phyloP scores from a whole-genome alignment of 768 basidiomycete genomes.

The Pleurotus tuoliensis region DNA sequence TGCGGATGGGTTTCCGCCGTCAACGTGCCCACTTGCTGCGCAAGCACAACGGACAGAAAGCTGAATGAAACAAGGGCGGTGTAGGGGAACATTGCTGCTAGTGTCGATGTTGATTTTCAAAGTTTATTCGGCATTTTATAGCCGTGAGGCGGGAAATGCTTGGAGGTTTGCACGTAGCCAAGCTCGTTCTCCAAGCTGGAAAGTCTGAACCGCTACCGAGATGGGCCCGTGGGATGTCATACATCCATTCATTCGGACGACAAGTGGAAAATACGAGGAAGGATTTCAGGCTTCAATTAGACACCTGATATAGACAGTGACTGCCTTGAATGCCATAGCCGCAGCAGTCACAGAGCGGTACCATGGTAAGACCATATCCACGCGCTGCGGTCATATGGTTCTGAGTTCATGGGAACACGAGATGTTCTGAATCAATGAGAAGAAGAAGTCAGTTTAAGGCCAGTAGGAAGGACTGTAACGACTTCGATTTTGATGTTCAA shows the following conservation, averaged over 20 bases:
- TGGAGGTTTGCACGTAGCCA: neutral
- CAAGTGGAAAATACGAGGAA: constrained; percentile 2
- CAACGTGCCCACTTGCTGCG: constrained; percentile 34
- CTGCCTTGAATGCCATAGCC: neutral
- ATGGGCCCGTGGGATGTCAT: neutral
- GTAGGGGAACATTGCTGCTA: constrained; percentile 16
- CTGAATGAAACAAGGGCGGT: constrained; percentile 14
- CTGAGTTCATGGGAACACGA: neutral
- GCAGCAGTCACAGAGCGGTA: neutral
- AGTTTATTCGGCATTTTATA: neutral
- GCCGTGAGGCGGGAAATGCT: neutral
- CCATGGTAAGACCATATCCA: too few species aligned
- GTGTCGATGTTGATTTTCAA: neutral
- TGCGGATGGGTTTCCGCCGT: constrained; percentile 33
- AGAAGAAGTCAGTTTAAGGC: neutral
- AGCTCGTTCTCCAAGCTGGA: neutral
- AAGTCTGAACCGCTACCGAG: neutral
- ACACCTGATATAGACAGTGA: neutral
- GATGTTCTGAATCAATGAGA: neutral
- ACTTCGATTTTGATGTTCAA: neutral
- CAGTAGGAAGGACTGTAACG: neutral
- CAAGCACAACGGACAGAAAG: constrained; percentile 21
- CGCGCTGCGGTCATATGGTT: too few species aligned
- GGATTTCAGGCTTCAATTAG: neutral
- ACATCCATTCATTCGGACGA: neutral